These are phyloP conservation scores for Botrytis elliptica DNA, from an alignment of 2,329 filamentous ascomycete genomes.

Conservation along the genomic window DNA sequence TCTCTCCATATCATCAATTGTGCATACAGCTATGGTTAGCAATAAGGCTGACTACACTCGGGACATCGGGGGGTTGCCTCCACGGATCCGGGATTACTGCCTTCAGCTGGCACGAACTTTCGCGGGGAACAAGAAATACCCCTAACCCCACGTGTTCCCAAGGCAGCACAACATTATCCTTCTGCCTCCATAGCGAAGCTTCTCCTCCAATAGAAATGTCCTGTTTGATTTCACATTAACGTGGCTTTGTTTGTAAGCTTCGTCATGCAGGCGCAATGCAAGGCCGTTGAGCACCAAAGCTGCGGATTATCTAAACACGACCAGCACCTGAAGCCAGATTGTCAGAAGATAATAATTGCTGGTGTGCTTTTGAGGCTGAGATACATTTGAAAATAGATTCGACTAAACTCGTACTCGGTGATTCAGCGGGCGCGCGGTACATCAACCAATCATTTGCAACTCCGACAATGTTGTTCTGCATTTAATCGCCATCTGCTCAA, in stretches of 20 bases:
- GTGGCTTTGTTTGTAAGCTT: not conserved
- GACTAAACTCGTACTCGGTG: not conserved
- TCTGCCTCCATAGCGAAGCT: not conserved
- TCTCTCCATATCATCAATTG: not conserved
- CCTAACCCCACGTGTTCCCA: not conserved
- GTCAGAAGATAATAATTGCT: not conserved
- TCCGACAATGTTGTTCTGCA: not conserved
- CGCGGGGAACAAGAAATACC: not conserved
- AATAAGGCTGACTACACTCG: not conserved
- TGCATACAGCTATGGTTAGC: constrained; percentile 3
- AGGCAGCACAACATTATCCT: not conserved
- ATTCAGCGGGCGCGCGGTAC: not conserved
- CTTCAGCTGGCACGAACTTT: not conserved
- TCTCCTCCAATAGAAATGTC: not conserved
- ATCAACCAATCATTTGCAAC: not conserved
- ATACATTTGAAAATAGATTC: not conserved
- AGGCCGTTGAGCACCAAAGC: not conserved
- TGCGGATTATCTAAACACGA: not conserved
- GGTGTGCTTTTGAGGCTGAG: not conserved
- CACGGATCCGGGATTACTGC: not conserved
- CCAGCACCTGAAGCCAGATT: not conserved
- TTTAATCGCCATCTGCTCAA: not conserved
- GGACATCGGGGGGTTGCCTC: not conserved
- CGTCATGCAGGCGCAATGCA: not conserved
- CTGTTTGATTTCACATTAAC: not conserved